Conservation (phyloP, 2,329 filamentous ascomycete species). For the Diaporthe longicolla region DNA sequence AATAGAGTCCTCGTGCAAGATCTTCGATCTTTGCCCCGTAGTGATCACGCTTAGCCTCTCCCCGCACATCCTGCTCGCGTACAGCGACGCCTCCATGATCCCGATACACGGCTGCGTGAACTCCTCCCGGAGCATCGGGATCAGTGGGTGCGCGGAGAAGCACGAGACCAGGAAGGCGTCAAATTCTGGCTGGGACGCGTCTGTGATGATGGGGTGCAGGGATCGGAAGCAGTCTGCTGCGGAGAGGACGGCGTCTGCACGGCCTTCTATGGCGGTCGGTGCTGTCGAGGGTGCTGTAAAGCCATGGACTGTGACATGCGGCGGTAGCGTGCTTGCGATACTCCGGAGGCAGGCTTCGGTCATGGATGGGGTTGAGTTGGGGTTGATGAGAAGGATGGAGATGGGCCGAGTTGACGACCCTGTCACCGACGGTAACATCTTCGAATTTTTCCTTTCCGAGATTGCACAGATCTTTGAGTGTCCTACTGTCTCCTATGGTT, state of each 20-base stretch:
- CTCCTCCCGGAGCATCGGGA: constrained; percentile 61
- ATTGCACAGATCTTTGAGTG: background rate
- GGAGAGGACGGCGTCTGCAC: constrained; percentile 64
- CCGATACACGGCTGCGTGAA: constrained; percentile 60
- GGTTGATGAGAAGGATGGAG: constrained; percentile 72
- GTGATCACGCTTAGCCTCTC: constrained; percentile 60
- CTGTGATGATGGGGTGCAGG: constrained; percentile 56
- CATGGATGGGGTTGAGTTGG: constrained; percentile 72
- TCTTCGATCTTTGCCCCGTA: constrained; percentile 55
- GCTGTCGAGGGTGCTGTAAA: constrained; percentile 65
- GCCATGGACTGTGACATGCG: constrained; percentile 61
- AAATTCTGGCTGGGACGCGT: constrained; percentile 49
- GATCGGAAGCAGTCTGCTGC: constrained; percentile 62
- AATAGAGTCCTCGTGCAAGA: constrained; percentile 57
- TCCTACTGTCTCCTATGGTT: background rate
- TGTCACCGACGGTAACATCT: constrained; percentile 34
- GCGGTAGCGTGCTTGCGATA: constrained; percentile 58
- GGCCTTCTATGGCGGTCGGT: constrained; percentile 65
- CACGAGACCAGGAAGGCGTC: constrained; percentile 64
- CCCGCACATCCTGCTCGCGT: constrained; percentile 65
- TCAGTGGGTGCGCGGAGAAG: constrained; percentile 63
- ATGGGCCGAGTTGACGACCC: constrained; percentile 43
- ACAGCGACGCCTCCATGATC: constrained; percentile 64
- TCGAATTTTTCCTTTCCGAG: background rate
- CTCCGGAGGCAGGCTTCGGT: constrained; percentile 65